Base-by-base conservation (phyloP, 2,329 filamentous ascomycete genomes). In the Aureobasidium sp. region DNA sequence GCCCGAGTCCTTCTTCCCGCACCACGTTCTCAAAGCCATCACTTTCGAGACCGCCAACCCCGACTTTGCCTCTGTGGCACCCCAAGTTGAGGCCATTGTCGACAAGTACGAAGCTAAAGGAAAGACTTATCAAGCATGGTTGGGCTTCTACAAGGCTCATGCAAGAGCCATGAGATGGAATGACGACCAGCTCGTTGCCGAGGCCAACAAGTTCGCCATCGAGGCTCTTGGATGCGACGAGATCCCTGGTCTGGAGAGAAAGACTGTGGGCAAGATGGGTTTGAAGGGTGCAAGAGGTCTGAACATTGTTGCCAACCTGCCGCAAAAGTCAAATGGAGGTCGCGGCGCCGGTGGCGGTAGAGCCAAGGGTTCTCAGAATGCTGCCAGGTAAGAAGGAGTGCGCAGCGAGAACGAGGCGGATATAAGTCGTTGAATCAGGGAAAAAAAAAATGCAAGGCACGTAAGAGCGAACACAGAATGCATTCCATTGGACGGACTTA, bases 1-100 rank as follows among this genome's bases (percentile, higher is more conserved):
- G 64, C 74, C 74, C 58, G 82, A 84, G 66, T 75, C 76, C 7
- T 84, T 80, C 72, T 83, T 83, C 70, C 79, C 71, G 64, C 74
- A 76, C 36, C 70, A 83, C 20, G 79, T 79, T 20, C 82, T 83
- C 67, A 70, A 79, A 34, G 75, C 79, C 2, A 59, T 59, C 80
- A 82, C 66, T 77, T 59, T 59, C 8, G 56, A 59, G 56, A 50
- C 23, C n/a, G 44, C 44, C 5, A 59, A 48, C 42, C 44, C 56
- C n/a, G 44, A 59, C 29, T 50, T 29, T n/a, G 23, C 56, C 17
- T 20, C 56, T n/a, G 44, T 41, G 10, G 79, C 79, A 36, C 75
- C 79, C 2, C 80, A 82, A 65, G 77, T 80, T 1, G 70, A 73
- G 15, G 72, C 76, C 26, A 72, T 82, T 62, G 69, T 71, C 8